phyloP scores from a whole-genome alignment of 768 basidiomycete species.

The Phanerochaete carnosa region DNA sequence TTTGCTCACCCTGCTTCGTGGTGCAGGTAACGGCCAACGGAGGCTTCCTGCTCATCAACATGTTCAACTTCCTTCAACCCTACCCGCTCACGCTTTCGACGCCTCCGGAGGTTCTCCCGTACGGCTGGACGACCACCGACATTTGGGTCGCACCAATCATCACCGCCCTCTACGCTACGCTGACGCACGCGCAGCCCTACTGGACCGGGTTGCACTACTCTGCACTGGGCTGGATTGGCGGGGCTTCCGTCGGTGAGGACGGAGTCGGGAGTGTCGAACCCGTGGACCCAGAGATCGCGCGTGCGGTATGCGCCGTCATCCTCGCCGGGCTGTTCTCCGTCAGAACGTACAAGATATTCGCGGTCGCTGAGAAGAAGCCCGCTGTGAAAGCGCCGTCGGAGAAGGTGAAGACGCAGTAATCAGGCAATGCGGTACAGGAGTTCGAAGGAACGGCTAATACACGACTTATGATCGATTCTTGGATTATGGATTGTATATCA shows the following conservation, averaged over 20 bases:
- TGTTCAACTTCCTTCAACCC: slow-evolving; percentile 74
- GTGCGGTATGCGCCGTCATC: slow-evolving; percentile 68
- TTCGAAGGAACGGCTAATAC: too few species aligned
- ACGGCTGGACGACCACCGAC: slow-evolving; percentile 85
- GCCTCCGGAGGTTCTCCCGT: slow-evolving; percentile 74
- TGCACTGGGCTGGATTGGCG: slow-evolving; percentile 45
- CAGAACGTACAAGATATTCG: slow-evolving; percentile 66
- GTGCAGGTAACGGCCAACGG: slow-evolving; percentile 74
- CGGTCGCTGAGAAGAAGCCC: slow-evolving; percentile 16
- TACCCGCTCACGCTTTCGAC: slow-evolving; percentile 66
- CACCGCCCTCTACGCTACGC: slow-evolving; percentile 74
- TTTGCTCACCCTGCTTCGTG: background rate
- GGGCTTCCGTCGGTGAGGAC: slow-evolving; percentile 25
- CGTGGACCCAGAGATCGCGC: slow-evolving; percentile 60
- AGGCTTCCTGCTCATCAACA: slow-evolving; percentile 77
- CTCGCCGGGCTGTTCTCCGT: slow-evolving; percentile 58
- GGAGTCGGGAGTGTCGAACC: slow-evolving; percentile 33
- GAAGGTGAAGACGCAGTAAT: background rate
- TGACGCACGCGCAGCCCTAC: slow-evolving; percentile 86
- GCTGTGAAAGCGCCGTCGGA: background rate
- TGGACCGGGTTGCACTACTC: slow-evolving; percentile 61
- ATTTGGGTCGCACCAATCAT: slow-evolving; percentile 81
- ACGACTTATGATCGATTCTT: too few species aligned
- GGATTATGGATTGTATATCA: too few species aligned
- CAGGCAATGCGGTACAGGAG: too few species aligned